Conservation (phyloP, 495 filamentous ascomycete genomes). For the Penicillium egyptiacum region DNA sequence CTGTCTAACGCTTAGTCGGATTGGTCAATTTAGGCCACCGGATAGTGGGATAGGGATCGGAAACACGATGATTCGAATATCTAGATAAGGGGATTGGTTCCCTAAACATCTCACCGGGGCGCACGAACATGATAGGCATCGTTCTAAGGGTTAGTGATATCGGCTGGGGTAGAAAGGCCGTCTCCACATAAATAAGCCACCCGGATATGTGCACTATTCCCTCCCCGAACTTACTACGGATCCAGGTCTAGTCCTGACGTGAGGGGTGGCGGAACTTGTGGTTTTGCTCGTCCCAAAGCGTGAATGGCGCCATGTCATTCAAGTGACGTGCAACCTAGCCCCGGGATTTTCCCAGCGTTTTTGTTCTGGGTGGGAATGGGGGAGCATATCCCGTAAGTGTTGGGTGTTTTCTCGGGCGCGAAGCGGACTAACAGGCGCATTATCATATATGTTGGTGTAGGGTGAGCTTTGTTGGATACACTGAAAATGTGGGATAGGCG, state of each 20-base stretch:
- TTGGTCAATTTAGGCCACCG: constrained; percentile 24
- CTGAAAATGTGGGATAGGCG: too few relatives aligned
- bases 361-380: constrained; percentile 16
- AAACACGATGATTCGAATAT: constrained; percentile 26
- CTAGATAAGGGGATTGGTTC: constrained; percentile 19
- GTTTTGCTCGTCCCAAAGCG: constrained; percentile 15
- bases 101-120: neutral
- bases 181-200: constrained; percentile 29
- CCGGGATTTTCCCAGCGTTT: constrained; percentile 17
- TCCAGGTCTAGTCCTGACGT: constrained; percentile 20
- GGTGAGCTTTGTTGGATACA: too few relatives aligned
- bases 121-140: constrained; percentile 30
- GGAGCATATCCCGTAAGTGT: neutral
- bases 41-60: constrained; percentile 26
- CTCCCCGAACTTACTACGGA: constrained; percentile 24
- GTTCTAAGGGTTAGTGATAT: constrained; percentile 29
- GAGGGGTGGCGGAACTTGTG: constrained; percentile 15
- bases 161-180: constrained; percentile 23
- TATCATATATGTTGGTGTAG: too few relatives aligned
- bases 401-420: neutral
- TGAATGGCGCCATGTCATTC: constrained; percentile 19
- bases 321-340: constrained; percentile 19
- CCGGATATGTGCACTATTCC: constrained; percentile 16
- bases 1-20: constrained; percentile 25
- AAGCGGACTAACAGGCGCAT: neutral